Evolutionary conservation across 2,329 filamentous ascomycete species (phyloP), one percentile per base, ranked within the genome.

Genomic region (Septoria petroselini): DNA sequence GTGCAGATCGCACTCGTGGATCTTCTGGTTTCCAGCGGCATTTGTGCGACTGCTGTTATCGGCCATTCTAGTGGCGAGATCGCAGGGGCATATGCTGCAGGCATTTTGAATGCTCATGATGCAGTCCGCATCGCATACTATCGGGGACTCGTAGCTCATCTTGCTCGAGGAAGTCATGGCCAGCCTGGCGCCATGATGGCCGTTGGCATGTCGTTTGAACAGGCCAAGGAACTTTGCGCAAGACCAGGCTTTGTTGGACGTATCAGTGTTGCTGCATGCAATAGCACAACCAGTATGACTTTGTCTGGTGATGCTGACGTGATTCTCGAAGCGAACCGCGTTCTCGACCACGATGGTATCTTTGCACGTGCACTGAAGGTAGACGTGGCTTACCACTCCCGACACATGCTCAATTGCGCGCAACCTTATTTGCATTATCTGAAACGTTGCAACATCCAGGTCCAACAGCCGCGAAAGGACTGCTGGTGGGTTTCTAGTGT

Each of bases 1-100:
- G 29, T 82, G 1, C 80, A 82, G 54, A 67, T 82, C 1, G 77
- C 68, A 0, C 58, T 79, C 1, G 65, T 75, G 0, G 67, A 76
- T 15, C 56, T 72, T 0, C 65, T 78, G 1, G 11, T 7, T 3
- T 35, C 52, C 3, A 59, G 52, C 46, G 50, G 48, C 5, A 52
- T 67, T 3, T 3, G 5, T 7, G 58, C 63, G 2, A 15, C 30
- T 7, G 50, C 41, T 18, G 63, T 68, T 0, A 50, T 63, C 19
- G 66, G 67, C 2, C 67, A 69, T 45, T 60, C 54, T 3, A 55
- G 39, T 14, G 67, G 66, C 7, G 66, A 69, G 50, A 66, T 68
- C 11, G 64, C 58, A 14, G 64, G 64, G 2, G 61, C 65, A 2
- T 67, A 64, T 47, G 57, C 62, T 4, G 53, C 57, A 9, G 62